These are phyloP conservation scores for Hypomyces perniciosus DNA, from an alignment of 2,329 filamentous ascomycete genomes.

Conservation along the genomic window DNA sequence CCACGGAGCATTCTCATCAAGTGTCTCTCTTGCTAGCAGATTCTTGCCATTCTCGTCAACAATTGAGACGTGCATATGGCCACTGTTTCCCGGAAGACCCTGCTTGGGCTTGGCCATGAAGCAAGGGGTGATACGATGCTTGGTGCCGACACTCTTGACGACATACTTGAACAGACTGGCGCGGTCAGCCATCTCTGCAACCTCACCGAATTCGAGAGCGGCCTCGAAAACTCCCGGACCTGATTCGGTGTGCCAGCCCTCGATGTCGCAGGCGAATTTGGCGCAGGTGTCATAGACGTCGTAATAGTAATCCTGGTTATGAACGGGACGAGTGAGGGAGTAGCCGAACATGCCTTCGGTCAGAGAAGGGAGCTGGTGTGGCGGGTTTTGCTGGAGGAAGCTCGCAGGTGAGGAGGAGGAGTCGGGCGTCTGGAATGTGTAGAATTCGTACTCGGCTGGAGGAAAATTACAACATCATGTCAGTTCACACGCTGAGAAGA, in stretches of 20 bases:
- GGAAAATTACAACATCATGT: neutral
- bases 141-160: slow-evolving; percentile 81
- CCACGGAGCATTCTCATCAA: slow-evolving; percentile 66
- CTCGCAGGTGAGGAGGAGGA: slow-evolving; percentile 60
- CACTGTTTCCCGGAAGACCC: slow-evolving; percentile 87
- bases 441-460: slow-evolving; percentile 90
- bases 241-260: slow-evolving; percentile 94
- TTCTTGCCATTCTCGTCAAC: slow-evolving; percentile 78
- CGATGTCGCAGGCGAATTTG: slow-evolving; percentile 73
- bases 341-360: slow-evolving; percentile 97
- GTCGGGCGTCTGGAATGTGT: slow-evolving; percentile 71
- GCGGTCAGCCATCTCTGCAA: slow-evolving; percentile 84
- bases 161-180: slow-evolving; percentile 91
- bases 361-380: slow-evolving; percentile 66
- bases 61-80: slow-evolving; percentile 91
- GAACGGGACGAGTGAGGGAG: slow-evolving; percentile 76
- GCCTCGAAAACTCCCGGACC: slow-evolving; percentile 95
- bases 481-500: neutral
- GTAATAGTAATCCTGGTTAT: slow-evolving; percentile 92
- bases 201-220: slow-evolving; percentile 84
- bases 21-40: slow-evolving; percentile 66
- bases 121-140: slow-evolving; percentile 87
- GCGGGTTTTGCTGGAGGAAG: slow-evolving; percentile 68
- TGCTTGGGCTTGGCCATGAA: slow-evolving; percentile 98
- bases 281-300: slow-evolving; percentile 75